Conservation (phyloP, 2,329 filamentous ascomycete species). For the Trichoderma gracile region DNA sequence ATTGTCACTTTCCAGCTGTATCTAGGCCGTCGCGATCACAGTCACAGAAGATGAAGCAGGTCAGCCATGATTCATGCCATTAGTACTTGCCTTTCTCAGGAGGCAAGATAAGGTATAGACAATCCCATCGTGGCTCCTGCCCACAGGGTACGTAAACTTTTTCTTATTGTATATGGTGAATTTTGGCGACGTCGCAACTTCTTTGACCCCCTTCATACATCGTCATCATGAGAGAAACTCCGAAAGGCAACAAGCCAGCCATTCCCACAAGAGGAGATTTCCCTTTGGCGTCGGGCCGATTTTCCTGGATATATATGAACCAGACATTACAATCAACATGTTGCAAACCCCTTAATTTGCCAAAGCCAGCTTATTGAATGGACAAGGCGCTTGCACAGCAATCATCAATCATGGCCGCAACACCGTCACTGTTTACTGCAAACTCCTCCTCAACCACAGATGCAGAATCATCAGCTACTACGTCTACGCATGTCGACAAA, state of each 20-base stretch:
- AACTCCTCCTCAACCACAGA: constrained; percentile 3
- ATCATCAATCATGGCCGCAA: constrained; percentile 2
- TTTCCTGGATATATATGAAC: constrained; percentile 8
- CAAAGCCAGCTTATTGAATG: constrained; percentile 1
- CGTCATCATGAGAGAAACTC: constrained; percentile 7
- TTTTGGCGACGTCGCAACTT: constrained; percentile 11
- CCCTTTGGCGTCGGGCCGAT: constrained; percentile 14
- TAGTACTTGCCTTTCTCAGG: constrained; percentile 10
- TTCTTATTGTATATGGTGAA: constrained; percentile 3
- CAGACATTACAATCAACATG: neutral
- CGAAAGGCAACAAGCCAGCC: constrained; percentile 6
- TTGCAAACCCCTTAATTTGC: neutral
- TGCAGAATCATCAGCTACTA: constrained; percentile 6
- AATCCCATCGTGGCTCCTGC: constrained; percentile 4
- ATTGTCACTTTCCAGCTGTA: constrained; percentile 5
- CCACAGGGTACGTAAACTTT: constrained; percentile 8
- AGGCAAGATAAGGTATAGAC: constrained; percentile 11
- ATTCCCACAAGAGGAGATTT: neutral
- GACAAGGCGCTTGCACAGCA: constrained; percentile 3
- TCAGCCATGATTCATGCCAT: neutral
- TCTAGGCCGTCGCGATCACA: constrained; percentile 9
- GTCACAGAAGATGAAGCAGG: constrained; percentile 13
- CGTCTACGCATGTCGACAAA: constrained; percentile 10
- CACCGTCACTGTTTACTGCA: constrained; percentile 5
- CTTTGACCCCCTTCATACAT: constrained; percentile 10